phyloP scores from a whole-genome alignment of 2,329 filamentous ascomycete species.

The Sordariomycetes sp. region DNA sequence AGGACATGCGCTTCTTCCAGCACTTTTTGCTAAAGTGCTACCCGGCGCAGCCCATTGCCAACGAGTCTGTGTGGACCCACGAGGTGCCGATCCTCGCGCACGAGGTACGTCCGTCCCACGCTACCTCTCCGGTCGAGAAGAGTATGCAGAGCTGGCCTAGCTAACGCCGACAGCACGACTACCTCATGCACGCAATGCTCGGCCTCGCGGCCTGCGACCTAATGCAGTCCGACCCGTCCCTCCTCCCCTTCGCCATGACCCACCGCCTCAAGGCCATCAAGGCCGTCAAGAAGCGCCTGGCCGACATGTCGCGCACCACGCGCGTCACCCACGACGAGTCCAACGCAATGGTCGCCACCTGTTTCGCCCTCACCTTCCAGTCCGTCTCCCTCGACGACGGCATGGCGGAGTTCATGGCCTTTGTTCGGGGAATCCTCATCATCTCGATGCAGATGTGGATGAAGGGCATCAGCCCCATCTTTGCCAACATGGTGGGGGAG shows the following conservation, averaged over 20 bases:
- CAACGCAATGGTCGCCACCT: conserved; percentile 45
- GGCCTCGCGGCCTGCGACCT: conserved; percentile 56
- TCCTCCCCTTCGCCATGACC: conserved; percentile 43
- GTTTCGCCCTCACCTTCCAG: conserved; percentile 46
- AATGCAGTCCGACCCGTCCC: conserved; percentile 31
- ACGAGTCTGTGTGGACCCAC: conserved; percentile 53
- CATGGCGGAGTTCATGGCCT: conserved; percentile 46
- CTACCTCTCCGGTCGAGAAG: background rate
- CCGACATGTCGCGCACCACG: conserved; percentile 22
- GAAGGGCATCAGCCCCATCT: conserved; percentile 33
- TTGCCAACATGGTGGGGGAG: conserved; percentile 28
- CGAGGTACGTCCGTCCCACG: conserved; percentile 28
- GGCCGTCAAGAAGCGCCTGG: conserved; percentile 42
- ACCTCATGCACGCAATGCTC: conserved; percentile 58
- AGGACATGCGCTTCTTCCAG: conserved; percentile 58
- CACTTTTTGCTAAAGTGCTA: conserved; percentile 50
- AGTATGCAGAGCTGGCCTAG: background rate
- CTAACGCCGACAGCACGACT: conserved; percentile 37
- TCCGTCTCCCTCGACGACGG: conserved; percentile 44
- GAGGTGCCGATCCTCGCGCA: conserved; percentile 55
- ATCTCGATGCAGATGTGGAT: conserved; percentile 39
- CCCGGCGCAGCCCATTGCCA: conserved; percentile 51
- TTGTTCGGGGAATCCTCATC: conserved; percentile 42
- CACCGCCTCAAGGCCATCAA: conserved; percentile 54
- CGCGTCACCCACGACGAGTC: conserved; percentile 34